These are phyloP conservation scores for Cornus suecica DNA, from an alignment of 148 eudicot genomes.

Conservation along the genomic window DNA sequence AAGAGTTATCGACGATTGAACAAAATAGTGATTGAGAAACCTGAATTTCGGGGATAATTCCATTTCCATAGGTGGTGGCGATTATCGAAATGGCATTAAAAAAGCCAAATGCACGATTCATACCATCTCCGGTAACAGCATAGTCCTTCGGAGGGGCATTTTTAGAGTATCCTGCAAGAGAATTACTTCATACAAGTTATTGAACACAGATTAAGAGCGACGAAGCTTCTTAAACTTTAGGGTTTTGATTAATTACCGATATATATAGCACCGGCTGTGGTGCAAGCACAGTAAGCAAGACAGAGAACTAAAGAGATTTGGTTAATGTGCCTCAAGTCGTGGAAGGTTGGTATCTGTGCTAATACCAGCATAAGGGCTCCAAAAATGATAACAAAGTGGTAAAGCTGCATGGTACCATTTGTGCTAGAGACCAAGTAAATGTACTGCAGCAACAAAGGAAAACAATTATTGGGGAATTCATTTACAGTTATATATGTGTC, in stretches of 20 bases:
- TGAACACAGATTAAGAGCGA: neutral
- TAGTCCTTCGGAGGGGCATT: slow-evolving; percentile 54
- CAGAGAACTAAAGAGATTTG: slow-evolving; percentile 46
- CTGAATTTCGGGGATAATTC: slow-evolving; percentile 82
- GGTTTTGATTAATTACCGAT: slow-evolving; percentile 42
- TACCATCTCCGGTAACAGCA: slow-evolving; percentile 27
- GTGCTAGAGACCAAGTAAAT: slow-evolving; percentile 38
- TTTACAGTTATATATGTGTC: too few relatives aligned
- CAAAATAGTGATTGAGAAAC: slow-evolving; percentile 16
- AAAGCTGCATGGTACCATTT: slow-evolving; percentile 48
- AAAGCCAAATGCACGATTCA: slow-evolving; percentile 45
- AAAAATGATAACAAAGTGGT: slow-evolving; percentile 37
- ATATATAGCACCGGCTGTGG: slow-evolving; percentile 61
- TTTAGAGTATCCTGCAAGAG: slow-evolving; percentile 41
- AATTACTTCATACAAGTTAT: neutral
- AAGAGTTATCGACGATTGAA: neutral
- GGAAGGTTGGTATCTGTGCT: slow-evolving; percentile 67
- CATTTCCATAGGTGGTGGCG: slow-evolving; percentile 68
- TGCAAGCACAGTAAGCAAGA: slow-evolving; percentile 62
- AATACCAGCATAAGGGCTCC: slow-evolving; percentile 39
- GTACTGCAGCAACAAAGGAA: slow-evolving; percentile 28
- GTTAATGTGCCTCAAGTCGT: slow-evolving; percentile 59
- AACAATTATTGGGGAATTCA: too few relatives aligned
- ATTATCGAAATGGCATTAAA: slow-evolving; percentile 67
- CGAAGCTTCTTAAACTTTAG: neutral